Evolutionary conservation across 352 stramenopile genomes (phyloP).

Genomic region (Pythium chondricola): DNA sequence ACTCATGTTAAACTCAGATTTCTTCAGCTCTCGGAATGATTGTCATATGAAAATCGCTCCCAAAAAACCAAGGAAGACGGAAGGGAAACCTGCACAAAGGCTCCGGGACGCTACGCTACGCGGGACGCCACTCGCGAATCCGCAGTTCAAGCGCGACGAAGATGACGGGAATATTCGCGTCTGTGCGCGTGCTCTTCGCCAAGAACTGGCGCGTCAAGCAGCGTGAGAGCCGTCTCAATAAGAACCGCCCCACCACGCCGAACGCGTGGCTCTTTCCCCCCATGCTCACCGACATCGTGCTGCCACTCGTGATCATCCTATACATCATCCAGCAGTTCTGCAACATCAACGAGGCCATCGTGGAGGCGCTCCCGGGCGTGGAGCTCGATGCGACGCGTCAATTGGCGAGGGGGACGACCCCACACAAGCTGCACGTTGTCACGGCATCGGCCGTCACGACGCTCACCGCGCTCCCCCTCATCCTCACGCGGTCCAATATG

Average conservation of each 20-base stretch:
- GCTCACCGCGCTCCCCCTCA: constrained; percentile 47
- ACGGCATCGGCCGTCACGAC: constrained; percentile 26
- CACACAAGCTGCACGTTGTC: constrained; percentile 1
- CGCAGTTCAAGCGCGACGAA: neutral
- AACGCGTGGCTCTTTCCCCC: constrained; percentile 57
- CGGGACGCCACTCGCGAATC: too few species aligned
- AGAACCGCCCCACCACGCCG: constrained; percentile 21
- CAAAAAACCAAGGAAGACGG: too few species aligned
- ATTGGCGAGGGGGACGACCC: too few species aligned
- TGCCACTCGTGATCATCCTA: constrained; percentile 53
- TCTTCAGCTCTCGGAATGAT: too few species aligned
- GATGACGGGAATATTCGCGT: constrained; percentile 17
- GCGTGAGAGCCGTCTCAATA: constrained; percentile 67
- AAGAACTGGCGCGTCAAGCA: constrained; percentile 84
- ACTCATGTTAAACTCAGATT: too few species aligned
- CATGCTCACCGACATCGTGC: constrained; percentile 59
- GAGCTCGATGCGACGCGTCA: too few species aligned
- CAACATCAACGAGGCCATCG: constrained; percentile 37
- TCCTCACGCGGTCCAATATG: constrained; percentile 45
- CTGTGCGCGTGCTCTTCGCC: constrained; percentile 56
- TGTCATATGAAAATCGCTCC: too few species aligned
- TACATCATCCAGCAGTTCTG: constrained; percentile 54
- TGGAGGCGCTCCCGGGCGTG: neutral
- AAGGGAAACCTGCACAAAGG: neutral
- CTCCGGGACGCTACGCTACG: too few species aligned